These are phyloP conservation scores for Aspergillus brasiliensis DNA, from an alignment of 2,329 filamentous ascomycete species.

Conservation along the genomic window DNA sequence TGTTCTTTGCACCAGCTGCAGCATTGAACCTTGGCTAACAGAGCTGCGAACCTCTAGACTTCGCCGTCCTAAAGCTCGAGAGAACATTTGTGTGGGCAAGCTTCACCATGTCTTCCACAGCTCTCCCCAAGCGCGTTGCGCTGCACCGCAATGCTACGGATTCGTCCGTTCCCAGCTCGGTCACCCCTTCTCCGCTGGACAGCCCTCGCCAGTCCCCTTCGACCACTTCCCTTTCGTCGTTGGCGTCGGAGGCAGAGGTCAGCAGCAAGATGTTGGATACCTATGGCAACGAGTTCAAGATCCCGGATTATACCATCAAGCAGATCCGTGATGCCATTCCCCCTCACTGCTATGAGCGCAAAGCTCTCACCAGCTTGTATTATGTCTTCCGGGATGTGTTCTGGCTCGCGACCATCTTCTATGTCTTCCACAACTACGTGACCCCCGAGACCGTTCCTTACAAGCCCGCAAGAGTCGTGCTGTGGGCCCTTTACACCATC, in stretches of 20 bases:
- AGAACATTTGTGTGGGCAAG: neutral
- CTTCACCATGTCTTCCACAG: slow-evolving; percentile 53
- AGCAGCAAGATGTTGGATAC: slow-evolving; percentile 74
- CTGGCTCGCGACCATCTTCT: slow-evolving; percentile 75
- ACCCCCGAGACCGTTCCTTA: slow-evolving; percentile 81
- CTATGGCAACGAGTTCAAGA: slow-evolving; percentile 90
- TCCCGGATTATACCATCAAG: slow-evolving; percentile 97
- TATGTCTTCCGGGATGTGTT: slow-evolving; percentile 84
- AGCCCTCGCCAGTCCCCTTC: slow-evolving; percentile 69
- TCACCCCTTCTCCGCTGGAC: slow-evolving; percentile 58
- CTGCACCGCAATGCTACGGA: slow-evolving; percentile 58
- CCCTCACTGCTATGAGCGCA: slow-evolving; percentile 94
- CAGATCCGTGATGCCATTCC: slow-evolving; percentile 96
- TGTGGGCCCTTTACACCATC: slow-evolving; percentile 72
- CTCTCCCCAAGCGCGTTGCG: slow-evolving; percentile 48
- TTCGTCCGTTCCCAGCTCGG: slow-evolving; percentile 58
- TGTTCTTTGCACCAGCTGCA: neutral
- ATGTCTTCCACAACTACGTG: slow-evolving; percentile 84
- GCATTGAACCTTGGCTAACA: neutral
- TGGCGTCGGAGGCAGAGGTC: slow-evolving; percentile 69
- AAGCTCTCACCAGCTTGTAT: slow-evolving; percentile 69
- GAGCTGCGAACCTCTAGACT: neutral
- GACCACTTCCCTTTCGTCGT: slow-evolving; percentile 87
- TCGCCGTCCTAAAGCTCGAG: slow-evolving; percentile 5
- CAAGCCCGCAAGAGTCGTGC: slow-evolving; percentile 63